Conservation (phyloP, 768 basidiomycete species). For the Tulasnella sp. region DNA sequence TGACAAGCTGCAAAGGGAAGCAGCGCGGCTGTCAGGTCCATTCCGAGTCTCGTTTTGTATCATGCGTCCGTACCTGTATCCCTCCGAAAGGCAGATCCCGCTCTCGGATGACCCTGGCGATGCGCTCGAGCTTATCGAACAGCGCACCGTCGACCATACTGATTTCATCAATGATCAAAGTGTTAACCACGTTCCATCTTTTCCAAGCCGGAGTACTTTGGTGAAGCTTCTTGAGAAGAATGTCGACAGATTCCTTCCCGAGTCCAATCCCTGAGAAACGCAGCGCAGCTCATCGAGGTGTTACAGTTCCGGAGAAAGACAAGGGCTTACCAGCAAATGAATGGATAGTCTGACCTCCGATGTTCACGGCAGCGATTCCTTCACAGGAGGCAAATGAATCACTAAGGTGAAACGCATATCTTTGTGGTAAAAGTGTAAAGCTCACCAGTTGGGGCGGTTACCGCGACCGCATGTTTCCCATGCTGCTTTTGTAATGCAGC, state of each 20-base stretch:
- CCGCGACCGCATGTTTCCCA: slow-evolving; percentile 4
- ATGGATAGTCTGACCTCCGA: slow-evolving; percentile 26
- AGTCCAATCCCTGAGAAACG: slow-evolving; percentile 61
- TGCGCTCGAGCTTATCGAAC: slow-evolving; percentile 43
- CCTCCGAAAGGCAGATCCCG: slow-evolving; percentile 41
- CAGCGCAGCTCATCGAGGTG: neutral
- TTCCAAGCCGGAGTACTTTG: slow-evolving; percentile 52
- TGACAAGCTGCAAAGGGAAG: slow-evolving; percentile 35
- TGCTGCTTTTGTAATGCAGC: neutral
- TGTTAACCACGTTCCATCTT: slow-evolving; percentile 60
- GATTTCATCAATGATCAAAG: slow-evolving; percentile 47
- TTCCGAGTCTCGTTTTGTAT: neutral
- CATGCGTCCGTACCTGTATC: slow-evolving; percentile 36
- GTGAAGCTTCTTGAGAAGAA: slow-evolving; percentile 51
- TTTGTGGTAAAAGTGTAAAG: neutral
- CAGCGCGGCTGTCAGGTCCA: neutral
- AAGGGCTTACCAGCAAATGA: slow-evolving; percentile 22
- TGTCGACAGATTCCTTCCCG: slow-evolving; percentile 53
- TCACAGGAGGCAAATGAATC: neutral
- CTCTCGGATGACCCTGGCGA: slow-evolving; percentile 37
- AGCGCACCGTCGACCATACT: slow-evolving; percentile 26
- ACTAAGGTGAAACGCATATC: neutral
- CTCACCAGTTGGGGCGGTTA: slow-evolving; percentile 24
- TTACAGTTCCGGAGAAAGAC: neutral
- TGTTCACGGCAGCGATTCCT: slow-evolving; percentile 27